A percentile compares a stretch with the other conserved stretches of the same genome.
Evolutionary conservation across 2,329 filamentous ascomycete species (phyloP).

Genomic region (Pseudopithomyces chartarum): DNA sequence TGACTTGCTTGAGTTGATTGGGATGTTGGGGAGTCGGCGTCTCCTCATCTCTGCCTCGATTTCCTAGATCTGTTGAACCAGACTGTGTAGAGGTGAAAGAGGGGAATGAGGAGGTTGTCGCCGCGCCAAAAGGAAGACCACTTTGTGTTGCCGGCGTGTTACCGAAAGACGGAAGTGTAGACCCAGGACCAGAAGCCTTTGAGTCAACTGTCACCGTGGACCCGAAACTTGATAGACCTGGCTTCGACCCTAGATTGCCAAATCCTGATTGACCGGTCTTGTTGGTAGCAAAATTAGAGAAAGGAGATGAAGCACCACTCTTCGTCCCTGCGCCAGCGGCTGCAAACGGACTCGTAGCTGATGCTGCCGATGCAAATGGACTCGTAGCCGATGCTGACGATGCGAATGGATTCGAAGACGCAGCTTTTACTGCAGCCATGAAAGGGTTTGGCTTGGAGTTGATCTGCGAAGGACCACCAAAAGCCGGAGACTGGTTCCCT

Average conservation of each 20-base stretch:
- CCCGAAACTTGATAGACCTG: constrained; percentile 39
- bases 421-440: not conserved
- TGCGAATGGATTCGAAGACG: not conserved
- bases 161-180: constrained; percentile 38
- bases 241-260: constrained; percentile 27
- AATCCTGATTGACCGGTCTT: constrained; percentile 34
- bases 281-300: constrained; percentile 34
- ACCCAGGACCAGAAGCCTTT: constrained; percentile 25
- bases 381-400: not conserved
- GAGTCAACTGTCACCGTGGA: constrained; percentile 49
- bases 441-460: not conserved
- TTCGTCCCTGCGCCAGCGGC: constrained; percentile 36
- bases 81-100: constrained; percentile 36
- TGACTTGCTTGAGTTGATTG: constrained; percentile 19
- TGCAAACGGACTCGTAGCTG: constrained; percentile 42
- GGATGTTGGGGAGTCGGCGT: constrained; percentile 40
- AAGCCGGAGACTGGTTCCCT: not conserved
- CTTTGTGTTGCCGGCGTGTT: constrained; percentile 37
- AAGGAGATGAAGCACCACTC: constrained; percentile 26
- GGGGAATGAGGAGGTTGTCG: constrained; percentile 31
- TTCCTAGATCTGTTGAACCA: constrained; percentile 31
- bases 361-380: constrained; percentile 10
- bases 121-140: constrained; percentile 33
- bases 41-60: constrained; percentile 38
- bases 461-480: constrained; percentile 21